Percentiles rank a stretch among this genome's conserved stretches.
These are phyloP conservation scores for Phylloporus arenicola DNA, from an alignment of 768 basidiomycete genomes.

Conservation along the genomic window DNA sequence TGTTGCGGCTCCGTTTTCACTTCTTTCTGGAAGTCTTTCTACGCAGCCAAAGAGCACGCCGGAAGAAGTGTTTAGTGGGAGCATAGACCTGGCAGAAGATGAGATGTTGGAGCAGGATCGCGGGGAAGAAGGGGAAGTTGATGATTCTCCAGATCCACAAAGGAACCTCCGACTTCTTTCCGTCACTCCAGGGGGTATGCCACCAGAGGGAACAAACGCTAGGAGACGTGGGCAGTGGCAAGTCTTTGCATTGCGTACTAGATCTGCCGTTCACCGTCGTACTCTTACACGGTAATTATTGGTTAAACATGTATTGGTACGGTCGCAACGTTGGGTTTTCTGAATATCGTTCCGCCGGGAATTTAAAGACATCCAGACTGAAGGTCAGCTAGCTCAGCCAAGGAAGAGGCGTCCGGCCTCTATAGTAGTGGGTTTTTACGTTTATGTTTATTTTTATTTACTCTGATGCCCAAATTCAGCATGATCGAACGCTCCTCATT, in stretches of 20 bases:
- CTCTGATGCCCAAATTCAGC: too few species aligned
- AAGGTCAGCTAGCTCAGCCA: too few species aligned
- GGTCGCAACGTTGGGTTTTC: too few species aligned
- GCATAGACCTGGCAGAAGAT: slow-evolving; percentile 70
- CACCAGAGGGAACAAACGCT: slow-evolving; percentile 30
- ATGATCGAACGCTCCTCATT: too few species aligned
- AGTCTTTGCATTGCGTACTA: slow-evolving; percentile 38
- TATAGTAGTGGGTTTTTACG: too few species aligned
- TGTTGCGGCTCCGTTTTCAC: slow-evolving; percentile 52
- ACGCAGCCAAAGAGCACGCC: slow-evolving; percentile 44
- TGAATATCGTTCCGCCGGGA: too few species aligned
- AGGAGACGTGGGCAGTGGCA: slow-evolving; percentile 46
- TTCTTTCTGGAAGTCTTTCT: slow-evolving; percentile 38
- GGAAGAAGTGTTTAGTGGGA: slow-evolving; percentile 60
- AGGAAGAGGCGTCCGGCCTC: too few species aligned
- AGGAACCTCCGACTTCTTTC: slow-evolving; percentile 54
- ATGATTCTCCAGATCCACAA: slow-evolving; percentile 57
- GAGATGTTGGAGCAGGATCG: slow-evolving; percentile 77
- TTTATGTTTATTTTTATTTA: too few species aligned
- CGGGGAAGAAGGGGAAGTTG: slow-evolving; percentile 72
- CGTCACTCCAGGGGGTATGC: slow-evolving; percentile 38
- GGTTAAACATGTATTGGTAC: not conserved
- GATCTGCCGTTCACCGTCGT: slow-evolving; percentile 23
- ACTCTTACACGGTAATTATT: not conserved
- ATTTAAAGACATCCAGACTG: too few species aligned